Base-by-base conservation (phyloP, 2,329 filamentous ascomycete species). In the Apiospora aurea region DNA sequence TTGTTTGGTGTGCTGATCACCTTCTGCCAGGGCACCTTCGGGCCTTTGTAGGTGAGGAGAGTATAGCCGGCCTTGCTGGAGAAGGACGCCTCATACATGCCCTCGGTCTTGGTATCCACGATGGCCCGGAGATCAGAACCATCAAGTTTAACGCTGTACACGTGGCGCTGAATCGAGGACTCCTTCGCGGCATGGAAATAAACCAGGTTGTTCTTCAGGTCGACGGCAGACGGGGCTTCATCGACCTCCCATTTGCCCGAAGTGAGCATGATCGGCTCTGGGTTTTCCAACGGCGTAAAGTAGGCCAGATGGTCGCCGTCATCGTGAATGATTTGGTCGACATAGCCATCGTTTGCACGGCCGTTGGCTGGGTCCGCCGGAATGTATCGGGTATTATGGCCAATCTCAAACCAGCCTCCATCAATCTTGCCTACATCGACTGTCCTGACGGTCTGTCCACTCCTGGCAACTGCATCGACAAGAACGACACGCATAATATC, bases 361-460 rank as follows among this genome's bases (percentile, higher is more conserved):
- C 93, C 94, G 74, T 93, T 94, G 14, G 84, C 81, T 29, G 93
- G 88, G 80, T 98, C 94, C 4, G 94, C 93, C 1, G 96, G 96
- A 72, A 99, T 92, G 79, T 93, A 98, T 18, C 86, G 91, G 4
- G 95, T 97, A 57, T 92, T 90, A 77, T 97, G 92, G 0, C 94
- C 94, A 57, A 97, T 94, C 83, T 99, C 96, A 77, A 98, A 96
- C 96, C 96, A 99, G 46, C 96, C 97, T 29, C 95, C 95, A 80
- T 99, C 96, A n/a, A 98, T 86, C 72, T 92, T 87, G 75, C 91
- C 89, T 68, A 98, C 90, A 80, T 99, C 91, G 68, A 94, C 89
- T 26, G 91, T 92, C 74, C 96, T 89, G 67, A 98, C 91, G 0
- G 93, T 92, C 81, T 92, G 93, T 43, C 94, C 95, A 26, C 89